Base-by-base conservation (phyloP, 805 yeast genomes). In the Starmera dryadoides region DNA sequence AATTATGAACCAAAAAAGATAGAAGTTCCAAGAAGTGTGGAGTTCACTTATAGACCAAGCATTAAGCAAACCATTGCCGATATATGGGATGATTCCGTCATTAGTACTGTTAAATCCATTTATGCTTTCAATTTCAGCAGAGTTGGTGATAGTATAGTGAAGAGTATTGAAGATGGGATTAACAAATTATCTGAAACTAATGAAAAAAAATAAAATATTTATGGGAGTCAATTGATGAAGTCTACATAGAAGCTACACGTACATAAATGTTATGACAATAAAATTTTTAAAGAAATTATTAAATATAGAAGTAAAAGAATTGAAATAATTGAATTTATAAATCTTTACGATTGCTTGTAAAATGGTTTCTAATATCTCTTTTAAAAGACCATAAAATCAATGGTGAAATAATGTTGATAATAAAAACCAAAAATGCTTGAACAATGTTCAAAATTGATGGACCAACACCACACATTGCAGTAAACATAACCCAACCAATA, bases 401-500 rank as follows among this genome's bases (percentile, higher is more conserved):
- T 1, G 96, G 91, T 9, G 76, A 77, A 16, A 79, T 41, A 14
- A 85, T 53, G 16, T 74, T 66, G 18, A 79, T 60, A 4, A 75
- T 25, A 8, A 79, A 56, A 0, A 79, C 69, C 1, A 79, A 30
- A 2, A 74, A 31, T 40, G 66, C 52, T 66, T 68, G 86, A 1
- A 80, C 45, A 2, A 77, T 40, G 48, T 79, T 74, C 59, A 75
- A 71, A 34, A 66, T 66, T 23, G 93, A 64, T 8, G 95, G 94
- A 40, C 79, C 68, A 35, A 77, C 66, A 2, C 96, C 94, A 44
- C 86, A 64, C 50, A 74, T 73, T 20, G 81, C 66, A 34, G 79
- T 66, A 49, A 79, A 78, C 31, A 93, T 63, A 2, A 86, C 60
- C 91, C 94, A 88, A 5, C 96, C 95, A 30, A 88, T 73, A 15